These are phyloP conservation scores for Ophiostoma himal-ulmi DNA, from an alignment of 2,329 filamentous ascomycete species.

Conservation along the genomic window DNA sequence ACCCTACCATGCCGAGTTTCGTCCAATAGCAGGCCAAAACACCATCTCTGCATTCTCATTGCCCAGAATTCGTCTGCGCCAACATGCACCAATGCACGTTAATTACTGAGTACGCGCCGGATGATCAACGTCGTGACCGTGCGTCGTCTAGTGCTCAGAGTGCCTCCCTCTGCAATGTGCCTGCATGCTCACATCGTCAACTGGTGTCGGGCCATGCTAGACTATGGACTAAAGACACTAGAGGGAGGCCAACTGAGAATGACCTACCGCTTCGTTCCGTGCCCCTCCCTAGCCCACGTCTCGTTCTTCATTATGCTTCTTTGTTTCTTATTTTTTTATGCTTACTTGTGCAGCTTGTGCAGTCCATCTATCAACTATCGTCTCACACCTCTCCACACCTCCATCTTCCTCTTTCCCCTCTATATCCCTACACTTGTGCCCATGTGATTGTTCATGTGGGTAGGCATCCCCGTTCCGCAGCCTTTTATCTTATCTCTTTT, in stretches of 20 bases:
- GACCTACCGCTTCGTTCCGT: slow-evolving; percentile 23
- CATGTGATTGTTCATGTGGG: not conserved
- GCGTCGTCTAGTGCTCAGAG: not conserved
- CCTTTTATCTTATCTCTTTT: not conserved
- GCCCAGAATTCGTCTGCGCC: slow-evolving; percentile 34
- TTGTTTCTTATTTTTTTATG: not conserved
- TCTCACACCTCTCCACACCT: slow-evolving; percentile 3
- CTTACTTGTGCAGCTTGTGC: not conserved
- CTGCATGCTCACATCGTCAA: not conserved
- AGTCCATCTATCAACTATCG: not conserved
- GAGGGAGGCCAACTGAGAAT: slow-evolving; percentile 13
- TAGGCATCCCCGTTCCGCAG: not conserved
- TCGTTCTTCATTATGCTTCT: not conserved
- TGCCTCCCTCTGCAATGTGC: not conserved
- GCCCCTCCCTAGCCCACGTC: slow-evolving; percentile 13
- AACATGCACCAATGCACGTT: slow-evolving; percentile 44
- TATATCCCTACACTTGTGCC: not conserved
- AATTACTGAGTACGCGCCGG: slow-evolving; percentile 25
- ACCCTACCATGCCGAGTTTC: not conserved
- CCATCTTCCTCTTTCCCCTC: not conserved
- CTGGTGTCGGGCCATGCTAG: not conserved
- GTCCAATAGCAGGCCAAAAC: slow-evolving; percentile 39
- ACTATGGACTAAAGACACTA: not conserved
- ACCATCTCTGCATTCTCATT: slow-evolving; percentile 42
- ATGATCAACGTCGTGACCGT: slow-evolving; percentile 9